Evolutionary conservation across 1,284 basidiomycete species (phyloP), one percentile per base, ranked within the genome.

Genomic region (Bjerkandera adusta): DNA sequence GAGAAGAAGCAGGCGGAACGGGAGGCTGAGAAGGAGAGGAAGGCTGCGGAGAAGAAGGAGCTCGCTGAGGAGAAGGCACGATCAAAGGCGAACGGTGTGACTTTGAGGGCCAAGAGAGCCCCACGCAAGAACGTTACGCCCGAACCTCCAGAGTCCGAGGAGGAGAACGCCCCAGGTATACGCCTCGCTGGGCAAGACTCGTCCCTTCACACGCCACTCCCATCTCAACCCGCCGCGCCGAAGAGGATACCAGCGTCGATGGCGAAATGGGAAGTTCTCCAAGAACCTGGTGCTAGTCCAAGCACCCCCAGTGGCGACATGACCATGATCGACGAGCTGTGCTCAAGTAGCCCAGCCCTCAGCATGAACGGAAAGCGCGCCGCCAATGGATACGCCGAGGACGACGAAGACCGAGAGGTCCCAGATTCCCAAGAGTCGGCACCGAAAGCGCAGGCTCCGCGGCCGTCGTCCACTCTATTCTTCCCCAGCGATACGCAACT

Each of bases 281-380:
- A n/a, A n/a, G n/a, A n/a, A n/a, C n/a, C n/a, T n/a, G 8, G 47
- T 46, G 2, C 43, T 22, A 33, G 47, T 11, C 2, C 57, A 53
- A 27, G 45, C 24, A 45, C 43, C 20, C 54, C 55, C 12, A 58
- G 59, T 4, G 45, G 44, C 6, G 56, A 59, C 12, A 58, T 63
- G 11, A 47, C 60, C 4, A 60, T 57, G 50, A 6, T 67, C 36
- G 74, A 76, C 45, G 68, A 75, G 55, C 53, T 72, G 13, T 58
- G 55, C 36, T 60, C 70, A 7, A 72, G 69, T 46, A 70, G 68
- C 41, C 63, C 68, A 4, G 39, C 34, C 16, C 44, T 27, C 29
- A 22, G 20, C 10, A 38, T 38, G 36, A 6, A 12, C 34, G 22
- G 15, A 35, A 10, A 21, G 5, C 20, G 32, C 15, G 21, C n/a